Evolutionary conservation across 495 filamentous ascomycete species (phyloP), one percentile per base, ranked within the genome.

Genomic region (Neurospora hispaniola): DNA sequence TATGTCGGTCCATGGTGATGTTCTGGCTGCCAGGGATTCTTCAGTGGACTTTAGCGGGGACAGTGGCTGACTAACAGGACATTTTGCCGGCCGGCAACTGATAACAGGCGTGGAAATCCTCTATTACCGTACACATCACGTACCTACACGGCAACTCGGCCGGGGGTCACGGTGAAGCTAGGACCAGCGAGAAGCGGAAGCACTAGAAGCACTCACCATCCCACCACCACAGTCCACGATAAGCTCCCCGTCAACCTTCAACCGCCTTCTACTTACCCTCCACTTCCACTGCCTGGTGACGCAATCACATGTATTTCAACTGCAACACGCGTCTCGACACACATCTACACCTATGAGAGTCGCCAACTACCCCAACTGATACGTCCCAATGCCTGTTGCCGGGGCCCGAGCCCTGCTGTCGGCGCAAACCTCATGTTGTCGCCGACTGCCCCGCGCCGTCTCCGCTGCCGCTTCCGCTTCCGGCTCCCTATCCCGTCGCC

Each of bases 381-480:
- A 48, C 72, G 14, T 75, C 72, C 72, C 73, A 59, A 81, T 81
- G 80, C 77, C 74, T 75, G 42, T 74, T 70, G 76, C 78, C 38
- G 76, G 77, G 76, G 78, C 78, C 62, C 78, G 79, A 54, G 80
- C 76, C 75, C 79, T 81, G 72, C 72, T 78, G 73, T 78, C 76
- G 74, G 74, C 74, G 75, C 73, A 71, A 73, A 18, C 14, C 48
- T 72, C 73, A 39, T 71, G 62, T 38, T n/a, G 42, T 43, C 69
- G 42, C 71, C 69, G 73, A 71, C 76, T 75, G 71, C 77, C 71
- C 73, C 75, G 73, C 71, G 74, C 69, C 46, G 20, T 54, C 11
- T 1, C 40, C 46, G 46, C 14, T 23, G 20, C 62, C 59, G 69
- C 16, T 46, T 48, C 41, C 54, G 44, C 43, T 27, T 59, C 40